A percentile compares a stretch with the other conserved stretches of the same genome.
phyloP scores from a whole-genome alignment of 805 yeast species.

The Saturnispora bothae region DNA sequence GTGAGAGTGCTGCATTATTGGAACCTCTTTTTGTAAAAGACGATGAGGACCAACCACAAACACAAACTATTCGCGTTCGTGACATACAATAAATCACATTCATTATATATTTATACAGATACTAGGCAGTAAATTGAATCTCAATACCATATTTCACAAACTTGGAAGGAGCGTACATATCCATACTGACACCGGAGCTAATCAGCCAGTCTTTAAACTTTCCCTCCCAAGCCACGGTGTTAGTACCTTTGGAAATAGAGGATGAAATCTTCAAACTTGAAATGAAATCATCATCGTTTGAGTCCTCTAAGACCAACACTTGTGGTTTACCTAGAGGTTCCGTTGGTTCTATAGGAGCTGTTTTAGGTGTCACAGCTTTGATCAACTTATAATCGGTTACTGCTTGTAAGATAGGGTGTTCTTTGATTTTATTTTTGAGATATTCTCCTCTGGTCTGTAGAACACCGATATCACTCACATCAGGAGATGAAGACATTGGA shows the following conservation, averaged over 20 bases:
- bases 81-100: too few species aligned
- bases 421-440: conserved; percentile 4
- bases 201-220: conserved; percentile 68
- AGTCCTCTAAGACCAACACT: background rate
- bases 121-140: conserved; percentile 48
- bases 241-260: conserved; percentile 48
- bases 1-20: too few species aligned
- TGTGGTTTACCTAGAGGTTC: background rate
- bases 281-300: conserved; percentile 8
- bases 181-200: conserved; percentile 58
- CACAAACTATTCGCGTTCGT: too few species aligned
- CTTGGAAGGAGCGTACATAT: conserved; percentile 14
- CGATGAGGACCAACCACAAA: too few species aligned
- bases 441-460: background rate
- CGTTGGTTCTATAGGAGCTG: background rate
- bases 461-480: too few species aligned
- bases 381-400: conserved; percentile 5
- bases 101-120: too few species aligned
- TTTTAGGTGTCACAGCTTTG: conserved; percentile 1
- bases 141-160: conserved; percentile 35
- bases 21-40: too few species aligned
- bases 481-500: too few species aligned
- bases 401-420: conserved; percentile 6
- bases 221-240: conserved; percentile 81
- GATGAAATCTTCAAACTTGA: conserved; percentile 70